Base-by-base conservation (phyloP, 495 filamentous ascomycete genomes). In the Apodospora peruviana region DNA sequence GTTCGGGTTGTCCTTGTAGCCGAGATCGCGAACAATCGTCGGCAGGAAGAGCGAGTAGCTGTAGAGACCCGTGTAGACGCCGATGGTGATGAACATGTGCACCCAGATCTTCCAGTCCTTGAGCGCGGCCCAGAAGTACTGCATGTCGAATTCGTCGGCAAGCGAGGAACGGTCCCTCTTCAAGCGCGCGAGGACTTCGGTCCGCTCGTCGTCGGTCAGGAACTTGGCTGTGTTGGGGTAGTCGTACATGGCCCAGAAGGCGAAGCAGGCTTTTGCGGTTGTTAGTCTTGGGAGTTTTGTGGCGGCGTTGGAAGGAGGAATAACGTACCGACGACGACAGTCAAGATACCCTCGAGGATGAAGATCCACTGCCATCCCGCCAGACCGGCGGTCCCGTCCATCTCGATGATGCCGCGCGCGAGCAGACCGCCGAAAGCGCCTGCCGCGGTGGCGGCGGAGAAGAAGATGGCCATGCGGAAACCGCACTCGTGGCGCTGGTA, bases 91-190 rank as follows among this genome's bases (percentile, higher is more conserved):
- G 40, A 74, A 51, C 65, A 72, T 74, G 59, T 72, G 69, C 1
- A 74, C 68, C 50, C 76, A 90, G 23, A 86, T 91, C 66, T 93
- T 93, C 81, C 85, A 91, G 60, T 93, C 88, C 54, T 76, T 82
- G 25, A 90, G 50, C 34, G 81, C 79, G 1, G 72, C 73, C 80
- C 81, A 89, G 60, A 93, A 78, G 56, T 87, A 89, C 19, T 67
- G 56, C 72, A 80, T 82, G 58, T 84, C 78, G 67, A 88, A 89
- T 50, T 86, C 72, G 60, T 91, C 88, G 83, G 84, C 86, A 34
- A 79, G 82, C 11, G 78, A 78, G 58, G 90, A 87, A 52, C 85
- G 70, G 57, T 94, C 89, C 16, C 64, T 67, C 25, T 79, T 79
- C 45, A 95, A 70, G 1, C 90, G 74, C 3, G 76, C 72, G 25